Evolutionary conservation across 495 filamentous ascomycete species (phyloP), one percentile per base, ranked within the genome.

Genomic region (Cenococcum geophilum): DNA sequence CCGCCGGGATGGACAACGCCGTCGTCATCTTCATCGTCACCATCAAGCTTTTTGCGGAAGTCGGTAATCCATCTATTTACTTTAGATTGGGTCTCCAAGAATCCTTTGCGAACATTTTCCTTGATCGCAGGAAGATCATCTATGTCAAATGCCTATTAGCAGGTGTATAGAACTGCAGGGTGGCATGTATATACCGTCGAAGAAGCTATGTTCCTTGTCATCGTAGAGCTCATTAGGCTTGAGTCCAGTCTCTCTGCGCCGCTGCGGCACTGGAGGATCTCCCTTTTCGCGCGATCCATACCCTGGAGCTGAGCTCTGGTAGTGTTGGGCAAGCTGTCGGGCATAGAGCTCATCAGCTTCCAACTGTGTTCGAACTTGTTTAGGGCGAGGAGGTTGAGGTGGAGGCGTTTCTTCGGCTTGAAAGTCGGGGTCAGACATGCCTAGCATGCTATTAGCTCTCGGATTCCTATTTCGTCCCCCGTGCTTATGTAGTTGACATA

Each of bases 61-160:
- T 85, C 89, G 49, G 82, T 86, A 52, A 98, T 86, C 92, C 92
- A 97, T 50, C 83, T 79, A 76, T 95, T 97, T 70, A 98, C 89
- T 70, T 87, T 96, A 12, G 80, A 82, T 76, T 98, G 93, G 22
- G 93, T 98, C 63, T 97, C 91, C 42, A 93, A 58, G 75, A 98
- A 97, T 1, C 93, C 93, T 76, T 97, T 95, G 67, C 85, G 88
- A 64, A 98, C 82, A 63, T 95, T 97, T 69, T 95, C 89, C 60
- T 85, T 86, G 72, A 98, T 97, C 51, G 92, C 85, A 2, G 93
- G 93, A 48, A 98, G 80, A 66, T 98, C 93, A 69, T 98, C 93
- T 82, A 67, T 57, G 57, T 70, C 37, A n/a, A 32, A 11, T 32
- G 8, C 10, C 16, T 5, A 32, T 12, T 45, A 55, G 42, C 9